Percentiles rank a stretch among this genome's conserved stretches.
Evolutionary conservation across 2,329 filamentous ascomycete species (phyloP).

Genomic region (Trichoderma afroharzianum): DNA sequence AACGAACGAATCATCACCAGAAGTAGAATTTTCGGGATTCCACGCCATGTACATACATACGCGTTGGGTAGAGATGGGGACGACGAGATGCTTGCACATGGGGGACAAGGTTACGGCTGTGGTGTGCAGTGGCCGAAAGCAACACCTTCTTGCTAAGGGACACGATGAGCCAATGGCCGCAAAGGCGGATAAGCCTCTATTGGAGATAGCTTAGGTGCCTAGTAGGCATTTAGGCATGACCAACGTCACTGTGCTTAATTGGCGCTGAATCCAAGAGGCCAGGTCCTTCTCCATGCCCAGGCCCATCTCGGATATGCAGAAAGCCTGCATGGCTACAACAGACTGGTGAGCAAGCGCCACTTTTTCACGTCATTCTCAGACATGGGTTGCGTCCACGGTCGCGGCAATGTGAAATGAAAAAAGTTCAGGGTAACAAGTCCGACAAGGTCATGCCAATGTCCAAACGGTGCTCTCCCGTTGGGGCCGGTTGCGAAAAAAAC

Average conservation of each 20-base stretch:
- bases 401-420: background rate
- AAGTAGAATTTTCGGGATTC: background rate
- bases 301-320: background rate
- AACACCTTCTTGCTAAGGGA: background rate
- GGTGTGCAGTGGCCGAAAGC: background rate
- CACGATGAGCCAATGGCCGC: background rate
- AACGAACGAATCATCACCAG: background rate
- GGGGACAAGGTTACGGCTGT: background rate
- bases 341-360: conserved; percentile 8
- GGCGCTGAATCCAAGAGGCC: background rate
- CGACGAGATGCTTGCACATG: background rate
- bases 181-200: background rate
- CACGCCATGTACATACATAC: background rate
- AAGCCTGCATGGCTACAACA: background rate
- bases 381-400: background rate
- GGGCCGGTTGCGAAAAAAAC: background rate
- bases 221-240: background rate
- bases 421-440: background rate
- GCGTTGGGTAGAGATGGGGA: conserved; percentile 2
- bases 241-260: conserved; percentile 8
- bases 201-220: conserved; percentile 4
- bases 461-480: background rate
- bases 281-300: background rate
- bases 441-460: background rate
- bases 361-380: conserved; percentile 5